Base-by-base conservation (phyloP, 495 filamentous ascomycete genomes). In the Hypoxylon subgilvum region DNA sequence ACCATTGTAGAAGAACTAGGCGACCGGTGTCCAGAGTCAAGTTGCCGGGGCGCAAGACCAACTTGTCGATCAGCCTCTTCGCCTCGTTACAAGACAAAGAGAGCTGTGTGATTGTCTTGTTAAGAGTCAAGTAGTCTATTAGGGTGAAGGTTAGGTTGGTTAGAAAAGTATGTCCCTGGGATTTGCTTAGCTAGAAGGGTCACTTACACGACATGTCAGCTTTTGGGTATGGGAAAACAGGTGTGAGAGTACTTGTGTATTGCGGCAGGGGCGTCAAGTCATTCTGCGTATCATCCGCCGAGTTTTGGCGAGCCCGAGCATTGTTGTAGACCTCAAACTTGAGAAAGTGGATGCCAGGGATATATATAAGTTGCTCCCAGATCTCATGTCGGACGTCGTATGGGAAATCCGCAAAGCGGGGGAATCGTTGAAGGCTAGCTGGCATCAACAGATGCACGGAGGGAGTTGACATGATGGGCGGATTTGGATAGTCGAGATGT, bases 261-360 rank as follows among this genome's bases (percentile, higher is more conserved):
- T n/a, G n/a, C n/a, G n/a, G n/a, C n/a, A n/a, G n/a, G n/a, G n/a
- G n/a, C n/a, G n/a, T n/a, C n/a, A n/a, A n/a, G 8, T 22, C 38
- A 18, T 40, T 16, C 18, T 53, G 52, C 16, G 48, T 36, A n/a
- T 16, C 10, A 4, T n/a, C 35, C 32, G n/a, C 35, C 35, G 1
- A 46, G 48, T n/a, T n/a, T n/a, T n/a, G n/a, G 45, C 21, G 30
- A 17, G 62, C 55, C 28, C 35, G 8, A 17, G 22, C 16, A 14
- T 61, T 42, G 3, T 35, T 22, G 16, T 55, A 43, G 13, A 45
- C 45, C 14, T 59, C 57, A 35, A 72, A 57, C 32, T 68, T 66
- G 22, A 72, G 62, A 43, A 72, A 72, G 50, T 69, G 67, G 10
- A 72, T 72, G 1, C 69, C 69, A 4, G 69, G 60, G 0, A 52